These are phyloP conservation scores for Colletotrichum scovillei DNA, from an alignment of 2,329 filamentous ascomycete species.

Conservation along the genomic window DNA sequence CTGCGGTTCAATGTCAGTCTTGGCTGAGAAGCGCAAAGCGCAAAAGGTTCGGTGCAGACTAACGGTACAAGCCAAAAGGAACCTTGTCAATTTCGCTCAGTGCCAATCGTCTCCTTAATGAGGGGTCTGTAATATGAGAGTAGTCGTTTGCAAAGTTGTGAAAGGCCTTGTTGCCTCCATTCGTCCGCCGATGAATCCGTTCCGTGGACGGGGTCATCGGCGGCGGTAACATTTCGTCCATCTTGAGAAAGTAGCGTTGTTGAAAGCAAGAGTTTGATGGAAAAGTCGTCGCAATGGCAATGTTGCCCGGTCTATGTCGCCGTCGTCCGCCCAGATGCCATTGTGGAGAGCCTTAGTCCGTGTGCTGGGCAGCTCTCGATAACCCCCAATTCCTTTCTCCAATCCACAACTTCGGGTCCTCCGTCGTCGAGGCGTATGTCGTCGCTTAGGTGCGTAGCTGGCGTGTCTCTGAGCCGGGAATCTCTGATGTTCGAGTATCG, in stretches of 20 bases:
- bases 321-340: slow-evolving; percentile 21
- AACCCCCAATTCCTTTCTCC: background rate
- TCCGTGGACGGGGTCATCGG: slow-evolving; percentile 47
- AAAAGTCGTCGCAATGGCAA: slow-evolving; percentile 15
- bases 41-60: slow-evolving; percentile 36
- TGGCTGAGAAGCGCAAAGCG: slow-evolving; percentile 22
- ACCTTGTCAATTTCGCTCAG: slow-evolving; percentile 85
- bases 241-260: background rate
- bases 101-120: slow-evolving; percentile 78
- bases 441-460: background rate
- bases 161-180: slow-evolving; percentile 75
- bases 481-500: background rate
- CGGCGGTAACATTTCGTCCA: slow-evolving; percentile 54
- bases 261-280: background rate
- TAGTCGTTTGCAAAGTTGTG: slow-evolving; percentile 81
- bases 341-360: slow-evolving; percentile 13
- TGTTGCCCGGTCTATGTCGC: slow-evolving; percentile 26
- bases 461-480: background rate
- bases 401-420: background rate
- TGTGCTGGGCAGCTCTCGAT: background rate
- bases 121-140: slow-evolving; percentile 76
- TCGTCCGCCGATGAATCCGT: slow-evolving; percentile 53
- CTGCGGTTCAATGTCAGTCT: slow-evolving; percentile 39
- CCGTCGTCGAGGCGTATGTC: background rate
- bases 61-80: slow-evolving; percentile 78